Evolutionary conservation across 306 rosid species (phyloP).

Genomic region (Corylus avellana): DNA sequence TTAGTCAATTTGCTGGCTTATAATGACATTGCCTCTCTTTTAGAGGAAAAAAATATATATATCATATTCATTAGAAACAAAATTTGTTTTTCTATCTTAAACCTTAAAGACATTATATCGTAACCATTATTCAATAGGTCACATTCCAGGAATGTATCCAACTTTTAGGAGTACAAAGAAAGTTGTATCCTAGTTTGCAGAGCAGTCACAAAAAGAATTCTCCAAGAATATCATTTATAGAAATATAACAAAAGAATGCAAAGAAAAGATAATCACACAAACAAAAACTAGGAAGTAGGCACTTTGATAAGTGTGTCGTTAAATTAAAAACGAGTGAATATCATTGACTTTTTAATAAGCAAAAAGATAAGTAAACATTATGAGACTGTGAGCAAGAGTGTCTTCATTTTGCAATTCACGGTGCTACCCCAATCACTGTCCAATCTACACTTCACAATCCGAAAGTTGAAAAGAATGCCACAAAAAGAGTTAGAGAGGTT

Average conservation of each 20-base stretch:
- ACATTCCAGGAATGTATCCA: neutral
- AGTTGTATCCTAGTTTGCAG: neutral
- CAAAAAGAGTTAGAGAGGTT: neutral
- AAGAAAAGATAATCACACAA: neutral
- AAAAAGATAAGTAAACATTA: neutral
- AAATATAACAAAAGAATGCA: neutral
- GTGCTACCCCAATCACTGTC: neutral
- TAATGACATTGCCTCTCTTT: too few relatives aligned
- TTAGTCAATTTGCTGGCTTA: too few relatives aligned
- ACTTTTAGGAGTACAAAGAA: neutral
- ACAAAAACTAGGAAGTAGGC: neutral
- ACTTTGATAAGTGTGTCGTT: neutral
- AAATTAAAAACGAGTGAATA: too few relatives aligned
- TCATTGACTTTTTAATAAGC: neutral
- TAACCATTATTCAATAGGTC: neutral
- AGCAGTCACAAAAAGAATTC: neutral
- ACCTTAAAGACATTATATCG: too few relatives aligned
- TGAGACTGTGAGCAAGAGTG: neutral
- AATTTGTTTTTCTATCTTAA: too few relatives aligned
- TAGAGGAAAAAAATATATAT: too few relatives aligned
- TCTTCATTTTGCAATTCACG: constrained; percentile 1
- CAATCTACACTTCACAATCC: neutral
- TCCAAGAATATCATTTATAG: neutral
- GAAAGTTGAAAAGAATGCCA: constrained; percentile 2
- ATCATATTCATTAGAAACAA: too few relatives aligned